A percentile compares a stretch with the other conserved stretches of the same genome.
These are phyloP conservation scores for Scolecobasidium constrictum DNA, from an alignment of 2,329 filamentous ascomycete genomes.

Conservation along the genomic window DNA sequence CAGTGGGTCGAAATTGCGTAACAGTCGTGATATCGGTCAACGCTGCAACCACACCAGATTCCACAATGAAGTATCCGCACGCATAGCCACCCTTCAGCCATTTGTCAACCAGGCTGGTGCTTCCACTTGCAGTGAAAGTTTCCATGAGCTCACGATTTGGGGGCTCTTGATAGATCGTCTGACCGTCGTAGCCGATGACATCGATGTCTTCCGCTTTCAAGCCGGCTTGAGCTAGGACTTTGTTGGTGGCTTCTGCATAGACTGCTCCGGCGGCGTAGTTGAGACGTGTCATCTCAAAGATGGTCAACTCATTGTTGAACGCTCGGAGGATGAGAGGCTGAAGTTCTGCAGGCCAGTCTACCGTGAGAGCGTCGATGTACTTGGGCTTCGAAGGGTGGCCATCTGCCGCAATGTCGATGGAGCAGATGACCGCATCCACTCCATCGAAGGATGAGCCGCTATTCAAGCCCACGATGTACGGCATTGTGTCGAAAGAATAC, in stretches of 20 bases:
- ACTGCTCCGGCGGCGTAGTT: constrained; percentile 1
- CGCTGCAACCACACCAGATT: background rate
- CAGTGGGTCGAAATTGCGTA: background rate
- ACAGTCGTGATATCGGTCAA: background rate
- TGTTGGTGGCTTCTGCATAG: constrained; percentile 1
- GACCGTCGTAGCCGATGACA: background rate
- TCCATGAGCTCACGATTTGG: background rate
- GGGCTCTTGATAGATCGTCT: constrained; percentile 1
- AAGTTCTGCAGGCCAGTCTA: background rate
- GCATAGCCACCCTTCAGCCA: background rate
- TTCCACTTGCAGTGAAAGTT: background rate
- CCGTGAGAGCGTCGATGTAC: background rate
- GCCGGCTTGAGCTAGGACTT: background rate
- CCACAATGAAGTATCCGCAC: constrained; percentile 1
- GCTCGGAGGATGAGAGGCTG: background rate
- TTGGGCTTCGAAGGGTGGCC: background rate
- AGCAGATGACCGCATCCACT: background rate
- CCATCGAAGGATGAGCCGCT: constrained; percentile 2
- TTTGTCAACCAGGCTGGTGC: background rate
- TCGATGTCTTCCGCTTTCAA: background rate
- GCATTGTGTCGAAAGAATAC: background rate
- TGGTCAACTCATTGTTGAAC: constrained; percentile 1
- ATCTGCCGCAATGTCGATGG: constrained; percentile 1
- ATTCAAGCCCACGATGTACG: constrained; percentile 1
- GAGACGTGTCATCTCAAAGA: constrained; percentile 3